A percentile compares a stretch with the other conserved stretches of the same genome.
Conservation (phyloP, 352 stramenopile species). For the Pythium monospermum region DNA sequence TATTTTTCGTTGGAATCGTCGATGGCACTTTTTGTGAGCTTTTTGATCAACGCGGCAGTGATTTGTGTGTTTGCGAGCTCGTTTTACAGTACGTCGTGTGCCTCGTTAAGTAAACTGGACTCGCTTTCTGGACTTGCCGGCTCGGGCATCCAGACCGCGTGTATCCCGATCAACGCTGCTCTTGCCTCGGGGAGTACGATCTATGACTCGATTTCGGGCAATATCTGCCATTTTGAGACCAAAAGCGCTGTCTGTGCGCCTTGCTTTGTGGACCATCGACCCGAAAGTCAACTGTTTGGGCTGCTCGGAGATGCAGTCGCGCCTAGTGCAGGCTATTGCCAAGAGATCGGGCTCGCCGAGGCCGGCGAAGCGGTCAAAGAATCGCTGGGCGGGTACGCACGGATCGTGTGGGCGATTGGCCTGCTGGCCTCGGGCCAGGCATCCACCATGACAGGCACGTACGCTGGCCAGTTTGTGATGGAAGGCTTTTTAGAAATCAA, state of each 20-base stretch:
- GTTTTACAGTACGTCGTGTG: slow-evolving; percentile 76
- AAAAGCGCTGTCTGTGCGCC: slow-evolving; percentile 25
- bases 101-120: slow-evolving; percentile 38
- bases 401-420: slow-evolving; percentile 86
- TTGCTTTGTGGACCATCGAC: slow-evolving; percentile 44
- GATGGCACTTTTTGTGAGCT: slow-evolving; percentile 81
- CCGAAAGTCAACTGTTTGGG: slow-evolving; percentile 10
- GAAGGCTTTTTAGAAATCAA: slow-evolving; percentile 88
- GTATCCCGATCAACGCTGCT: slow-evolving; percentile 46
- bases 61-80: slow-evolving; percentile 86
- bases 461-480: slow-evolving; percentile 93
- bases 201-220: slow-evolving; percentile 51
- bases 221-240: slow-evolving; percentile 41
- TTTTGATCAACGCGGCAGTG: slow-evolving; percentile 90
- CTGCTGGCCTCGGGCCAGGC: slow-evolving; percentile 88
- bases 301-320: slow-evolving; percentile 1
- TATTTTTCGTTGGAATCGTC: slow-evolving; percentile 87
- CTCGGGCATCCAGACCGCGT: slow-evolving; percentile 58
- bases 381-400: slow-evolving; percentile 52
- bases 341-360: slow-evolving; percentile 70
- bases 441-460: slow-evolving; percentile 92
- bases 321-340: slow-evolving; percentile 57
- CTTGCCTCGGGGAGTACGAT: slow-evolving; percentile 46
- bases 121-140: slow-evolving; percentile 46
- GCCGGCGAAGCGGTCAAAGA: slow-evolving; percentile 62